Evolutionary conservation across 306 rosid species (phyloP), one percentile per base, ranked within the genome.

Genomic region (Rosa persica): DNA sequence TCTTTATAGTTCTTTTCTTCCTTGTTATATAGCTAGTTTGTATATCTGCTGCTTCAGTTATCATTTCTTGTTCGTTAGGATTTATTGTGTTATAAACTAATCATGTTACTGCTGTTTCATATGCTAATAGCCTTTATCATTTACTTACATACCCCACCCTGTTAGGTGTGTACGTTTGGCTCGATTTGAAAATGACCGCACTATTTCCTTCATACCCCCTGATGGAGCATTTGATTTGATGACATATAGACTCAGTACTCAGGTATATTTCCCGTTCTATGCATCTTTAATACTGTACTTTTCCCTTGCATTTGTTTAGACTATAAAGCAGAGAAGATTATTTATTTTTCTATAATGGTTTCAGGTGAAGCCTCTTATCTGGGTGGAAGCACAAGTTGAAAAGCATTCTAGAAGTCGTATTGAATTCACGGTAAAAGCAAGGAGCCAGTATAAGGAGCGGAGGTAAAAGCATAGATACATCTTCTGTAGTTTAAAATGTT

Each of bases 321-420:
- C 40, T 3, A 40, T 74, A 39, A 74, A 76, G 34, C 36, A 65
- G 11, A 34, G 12, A 64, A 48, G 22, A 46, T 23, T 2, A 43
- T 20, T 62, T 47, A 4, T 22, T 36, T 58, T 61, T 40, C 39
- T 11, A 12, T 23, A 47, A 58, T 81, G 72, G 49, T 66, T 72
- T 75, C 86, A 92, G 97, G 94, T 92, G 49, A 92, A 92, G 72
- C 94, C 97, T 76, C 86, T 92, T 48, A 83, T 89, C 61, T 92
- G 97, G 97, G 94, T 92, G 84, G 97, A 92, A 87, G 97, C 97
- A 80, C 91, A 74, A 78, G 94, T 92, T 85, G 93, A 92, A 89
- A 89, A 83, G 75, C 97, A 92, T 79, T 92, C 92, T 61, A 89
- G 89, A 85, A 88, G 94, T 76, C 92, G 97, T 75, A 84, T 92